Evolutionary conservation across 192 early-diverging fungal genomes (phyloP), one percentile per base, ranked within the genome.

Genomic region (Linnemannia schmuckeri): DNA sequence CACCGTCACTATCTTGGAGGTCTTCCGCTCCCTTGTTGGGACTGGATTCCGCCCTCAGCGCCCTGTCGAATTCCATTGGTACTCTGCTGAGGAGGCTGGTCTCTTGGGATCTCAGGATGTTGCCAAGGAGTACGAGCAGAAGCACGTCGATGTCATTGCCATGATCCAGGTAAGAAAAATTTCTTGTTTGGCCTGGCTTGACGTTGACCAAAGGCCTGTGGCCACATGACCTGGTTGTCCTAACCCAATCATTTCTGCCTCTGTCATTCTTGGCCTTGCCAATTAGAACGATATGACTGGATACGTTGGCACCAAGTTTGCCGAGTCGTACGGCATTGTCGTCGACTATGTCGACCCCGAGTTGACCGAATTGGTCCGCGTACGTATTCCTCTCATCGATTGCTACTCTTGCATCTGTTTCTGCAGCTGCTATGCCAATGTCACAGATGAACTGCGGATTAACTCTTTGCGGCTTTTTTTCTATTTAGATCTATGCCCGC

Each of bases 31-130:
- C 33, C 88, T 98, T 6, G 89, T 96, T 47, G 69, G 86, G n/a
- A 89, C 88, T 72, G 94, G 91, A 0, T 95, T 97, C 79, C 88
- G 88, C 33, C 97, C 96, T 24, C 71, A 89, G 12, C 85, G 93
- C 75, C 92, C 97, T n/a, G 95, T 99, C 47, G 97, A 98, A 83
- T 98, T 98, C 92, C 97, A 98, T 91, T 99, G 96, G 95, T 97
- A 98, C 85, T 93, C 96, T 70, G 97, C 91, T 74, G 96, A 98
- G 90, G 97, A 97, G 89, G 96, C 91, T 78, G 97, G 97, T 46
- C 90, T 99, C 22, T 90, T 98, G 75, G 97, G 98, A 22, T 96
- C 95, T 40, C 97, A 97, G 90, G 96, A 91, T 74, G 93, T 98
- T 74, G 95, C 96, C 20, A 72, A 89, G 46, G 82, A 92, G 41